These are phyloP conservation scores for Cocos nucifera DNA, from an alignment of 176 grass and related monocot species.

Conservation along the genomic window DNA sequence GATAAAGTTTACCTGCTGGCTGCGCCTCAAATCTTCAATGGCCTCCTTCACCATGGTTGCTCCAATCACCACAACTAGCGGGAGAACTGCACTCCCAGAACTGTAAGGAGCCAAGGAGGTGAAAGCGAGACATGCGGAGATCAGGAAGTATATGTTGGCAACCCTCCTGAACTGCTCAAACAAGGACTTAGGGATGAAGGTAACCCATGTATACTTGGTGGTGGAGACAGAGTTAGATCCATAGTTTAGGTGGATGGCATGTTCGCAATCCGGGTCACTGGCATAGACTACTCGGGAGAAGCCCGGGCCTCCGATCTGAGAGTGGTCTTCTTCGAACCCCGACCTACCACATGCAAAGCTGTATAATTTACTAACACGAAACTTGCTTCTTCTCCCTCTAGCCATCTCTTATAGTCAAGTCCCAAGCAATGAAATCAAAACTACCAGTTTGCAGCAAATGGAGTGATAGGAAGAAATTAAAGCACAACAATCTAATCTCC, in stretches of 20 bases:
- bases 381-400: slow-evolving; percentile 17
- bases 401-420: background rate
- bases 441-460: too few relatives aligned
- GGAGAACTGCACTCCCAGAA: slow-evolving; percentile 27
- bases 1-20: slow-evolving; percentile 43
- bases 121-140: slow-evolving; percentile 33
- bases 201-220: slow-evolving; percentile 65
- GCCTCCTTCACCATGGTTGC: slow-evolving; percentile 88
- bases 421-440: slow-evolving; percentile 12
- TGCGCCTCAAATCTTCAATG: slow-evolving; percentile 57
- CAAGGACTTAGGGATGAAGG: slow-evolving; percentile 72
- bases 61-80: slow-evolving; percentile 41
- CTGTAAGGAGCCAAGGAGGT: slow-evolving; percentile 39
- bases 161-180: slow-evolving; percentile 94
- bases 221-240: slow-evolving; percentile 55
- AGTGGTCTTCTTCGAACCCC: slow-evolving; percentile 25
- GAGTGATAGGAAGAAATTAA: too few relatives aligned
- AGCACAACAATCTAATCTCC: too few relatives aligned
- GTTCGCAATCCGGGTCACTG: slow-evolving; percentile 8
- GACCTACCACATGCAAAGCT: slow-evolving; percentile 43
- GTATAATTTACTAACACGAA: slow-evolving; percentile 60
- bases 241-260: background rate
- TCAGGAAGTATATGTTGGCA: slow-evolving; percentile 85
- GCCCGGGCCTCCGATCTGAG: slow-evolving; percentile 54
- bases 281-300: slow-evolving; percentile 60